These are phyloP conservation scores for Trypanosomatidae sp. DNA, from an alignment of 208 protist species.

Conservation along the genomic window DNA sequence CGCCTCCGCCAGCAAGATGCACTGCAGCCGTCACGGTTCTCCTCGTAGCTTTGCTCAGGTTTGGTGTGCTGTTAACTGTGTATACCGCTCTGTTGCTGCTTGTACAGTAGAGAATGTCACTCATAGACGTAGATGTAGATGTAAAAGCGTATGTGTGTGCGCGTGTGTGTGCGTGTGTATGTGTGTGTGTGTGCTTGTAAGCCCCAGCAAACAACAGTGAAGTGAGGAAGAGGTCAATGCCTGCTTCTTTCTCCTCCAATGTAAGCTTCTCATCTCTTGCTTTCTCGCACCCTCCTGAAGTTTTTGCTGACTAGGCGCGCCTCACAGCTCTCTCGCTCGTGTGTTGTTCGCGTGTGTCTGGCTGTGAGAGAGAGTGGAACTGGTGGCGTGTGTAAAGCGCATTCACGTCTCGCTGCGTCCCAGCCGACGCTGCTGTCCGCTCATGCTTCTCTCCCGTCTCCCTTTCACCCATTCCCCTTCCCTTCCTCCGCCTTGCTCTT, in stretches of 20 bases:
- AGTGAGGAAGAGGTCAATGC: not conserved
- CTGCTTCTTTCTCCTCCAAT: not conserved
- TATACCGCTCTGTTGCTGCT: no score
- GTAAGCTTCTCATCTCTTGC: not conserved
- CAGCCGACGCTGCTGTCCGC: not conserved
- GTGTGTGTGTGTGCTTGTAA: not conserved
- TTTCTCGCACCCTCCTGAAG: not conserved
- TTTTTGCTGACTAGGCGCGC: not conserved
- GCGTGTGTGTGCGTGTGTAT: not conserved
- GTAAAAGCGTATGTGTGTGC: not conserved
- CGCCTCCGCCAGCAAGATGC: conserved; percentile 57
- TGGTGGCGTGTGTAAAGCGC: not conserved
- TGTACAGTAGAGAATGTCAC: conserved; percentile 5
- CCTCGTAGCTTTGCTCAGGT: not conserved
- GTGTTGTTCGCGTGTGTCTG: not conserved
- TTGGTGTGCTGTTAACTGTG: not conserved
- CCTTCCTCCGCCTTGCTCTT: not conserved
- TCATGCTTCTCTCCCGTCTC: no score
- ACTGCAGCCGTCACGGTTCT: conserved; percentile 8
- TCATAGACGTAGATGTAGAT: not conserved
- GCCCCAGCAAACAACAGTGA: not conserved
- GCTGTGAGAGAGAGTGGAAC: not conserved
- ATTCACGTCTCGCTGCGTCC: not conserved
- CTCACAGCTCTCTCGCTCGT: not conserved
- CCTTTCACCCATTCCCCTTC: not conserved